phyloP scores from a whole-genome alignment of 169 alveolate genomes.

The Amoebophrya sp. region DNA sequence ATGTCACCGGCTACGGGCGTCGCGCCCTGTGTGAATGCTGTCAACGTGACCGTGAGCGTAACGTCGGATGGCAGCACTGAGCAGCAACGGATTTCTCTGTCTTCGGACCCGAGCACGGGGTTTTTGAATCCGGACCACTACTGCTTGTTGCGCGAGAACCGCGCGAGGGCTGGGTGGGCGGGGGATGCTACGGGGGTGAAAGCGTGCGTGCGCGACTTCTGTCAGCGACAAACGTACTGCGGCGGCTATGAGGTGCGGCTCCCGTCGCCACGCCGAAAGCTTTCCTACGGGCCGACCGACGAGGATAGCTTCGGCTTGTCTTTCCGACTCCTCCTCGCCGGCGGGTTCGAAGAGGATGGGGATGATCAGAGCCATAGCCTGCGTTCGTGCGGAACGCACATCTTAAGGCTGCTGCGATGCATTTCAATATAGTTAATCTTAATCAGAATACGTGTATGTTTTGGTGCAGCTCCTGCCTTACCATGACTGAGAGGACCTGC shows the following conservation, averaged over 20 bases:
- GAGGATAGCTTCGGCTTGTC: too few species aligned
- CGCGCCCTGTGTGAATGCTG: neutral
- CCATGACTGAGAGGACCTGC: too few species aligned
- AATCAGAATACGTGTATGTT: too few species aligned
- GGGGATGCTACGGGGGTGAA: neutral
- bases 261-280: too few species aligned
- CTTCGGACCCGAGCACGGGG: neutral
- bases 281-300: too few species aligned
- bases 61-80: neutral
- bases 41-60: too few species aligned
- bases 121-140: neutral
- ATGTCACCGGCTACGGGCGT: neutral
- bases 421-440: too few species aligned
- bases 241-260: neutral
- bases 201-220: neutral
- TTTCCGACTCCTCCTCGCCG: neutral
- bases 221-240: neutral
- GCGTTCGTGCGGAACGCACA: too few species aligned
- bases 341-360: neutral
- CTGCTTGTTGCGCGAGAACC: neutral
- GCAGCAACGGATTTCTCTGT: neutral
- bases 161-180: neutral
- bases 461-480: too few species aligned
- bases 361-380: too few species aligned
- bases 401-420: too few species aligned